Evolutionary conservation across 768 basidiomycete species (phyloP), one percentile per base, ranked within the genome.

Genomic region (Lactarius trivialis): DNA sequence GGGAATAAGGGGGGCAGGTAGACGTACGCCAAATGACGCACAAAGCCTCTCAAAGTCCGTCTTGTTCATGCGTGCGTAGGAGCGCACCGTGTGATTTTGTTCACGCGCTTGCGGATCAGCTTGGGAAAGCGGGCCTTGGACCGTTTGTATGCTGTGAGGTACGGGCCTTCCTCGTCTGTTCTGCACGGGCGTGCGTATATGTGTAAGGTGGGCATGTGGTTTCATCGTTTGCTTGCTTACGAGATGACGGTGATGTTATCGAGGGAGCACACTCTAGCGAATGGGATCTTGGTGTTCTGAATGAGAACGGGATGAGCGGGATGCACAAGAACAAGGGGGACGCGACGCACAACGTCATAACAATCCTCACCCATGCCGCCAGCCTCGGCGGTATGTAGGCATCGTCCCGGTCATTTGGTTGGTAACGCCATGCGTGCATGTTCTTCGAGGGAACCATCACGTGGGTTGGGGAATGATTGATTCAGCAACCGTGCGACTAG

Each of bases 31-130:
- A 68, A 95, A 87, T 21, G 92, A 88, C 2, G 88, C 87, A 26
- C 91, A 83, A 43, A 98, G 77, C 3, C 95, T 98, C 74, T 92
- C 86, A 1, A 95, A 93, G 69, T 99, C 97, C 4, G 96, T 98
- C 78, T 96, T 97, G 75, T 98, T 98, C 64, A 99, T 91, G 68
- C 91, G 93, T 70, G 84, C 89, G 89, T 15, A 98, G 73, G 69
- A 93, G 81, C 8, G 93, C 85, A 65, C 81, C 76, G 70, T 96
- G 93, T n/a, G 68, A 92, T 89, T 67, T 94, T 92, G 72, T 97
- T 93, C 30, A 91, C 79, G 49, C 93, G 88, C 71, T 98, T 96
- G 73, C 94, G 96, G 77, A 99, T 95, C 70, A 94, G 78, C 70
- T 91, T 87, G 7, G 95, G 94, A 11, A 93, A 84, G 69, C 90